phyloP scores from a whole-genome alignment of 2,329 filamentous ascomycete species.

The Orbilia blumenaviensis region DNA sequence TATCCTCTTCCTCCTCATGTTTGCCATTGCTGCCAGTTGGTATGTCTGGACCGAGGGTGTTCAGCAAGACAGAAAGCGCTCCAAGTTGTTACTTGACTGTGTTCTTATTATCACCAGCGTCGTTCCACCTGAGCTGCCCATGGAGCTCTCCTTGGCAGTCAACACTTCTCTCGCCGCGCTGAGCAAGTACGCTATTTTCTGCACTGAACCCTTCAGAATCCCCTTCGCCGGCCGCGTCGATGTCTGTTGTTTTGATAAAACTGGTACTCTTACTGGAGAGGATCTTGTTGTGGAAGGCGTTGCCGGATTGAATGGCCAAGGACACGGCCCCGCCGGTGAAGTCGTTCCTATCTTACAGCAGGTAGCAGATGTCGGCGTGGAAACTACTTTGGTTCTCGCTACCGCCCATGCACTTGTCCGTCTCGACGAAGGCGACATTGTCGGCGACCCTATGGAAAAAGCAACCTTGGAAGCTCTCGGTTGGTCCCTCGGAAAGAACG shows the following conservation, averaged over 20 bases:
- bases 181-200: slow-evolving; percentile 96
- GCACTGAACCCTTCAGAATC: slow-evolving; percentile 97
- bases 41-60: slow-evolving; percentile 99
- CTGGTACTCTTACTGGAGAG: slow-evolving; percentile 93
- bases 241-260: slow-evolving; percentile 98
- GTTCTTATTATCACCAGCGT: slow-evolving; percentile 97
- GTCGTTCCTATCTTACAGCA: slow-evolving; percentile 70
- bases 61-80: slow-evolving; percentile 90
- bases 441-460: slow-evolving; percentile 99
- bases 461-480: slow-evolving; percentile 88
- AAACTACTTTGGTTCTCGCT: slow-evolving; percentile 91
- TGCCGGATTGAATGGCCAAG: slow-evolving; percentile 72
- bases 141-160: slow-evolving; percentile 96
- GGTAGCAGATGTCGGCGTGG: slow-evolving; percentile 74
- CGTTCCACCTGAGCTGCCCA: slow-evolving; percentile 95
- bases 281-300: slow-evolving; percentile 97
- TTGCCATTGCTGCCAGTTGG: slow-evolving; percentile 96
- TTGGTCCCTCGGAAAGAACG: slow-evolving; percentile 91
- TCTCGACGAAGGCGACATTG: slow-evolving; percentile 94
- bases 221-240: slow-evolving; percentile 95
- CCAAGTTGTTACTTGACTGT: slow-evolving; percentile 95
- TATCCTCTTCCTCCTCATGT: slow-evolving; percentile 94
- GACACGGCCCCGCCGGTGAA: slow-evolving; percentile 70
- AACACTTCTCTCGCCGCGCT: slow-evolving; percentile 96
- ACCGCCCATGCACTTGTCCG: slow-evolving; percentile 96